These are phyloP conservation scores for Phanerochaete sordida DNA, from an alignment of 768 basidiomycete genomes.

Conservation along the genomic window DNA sequence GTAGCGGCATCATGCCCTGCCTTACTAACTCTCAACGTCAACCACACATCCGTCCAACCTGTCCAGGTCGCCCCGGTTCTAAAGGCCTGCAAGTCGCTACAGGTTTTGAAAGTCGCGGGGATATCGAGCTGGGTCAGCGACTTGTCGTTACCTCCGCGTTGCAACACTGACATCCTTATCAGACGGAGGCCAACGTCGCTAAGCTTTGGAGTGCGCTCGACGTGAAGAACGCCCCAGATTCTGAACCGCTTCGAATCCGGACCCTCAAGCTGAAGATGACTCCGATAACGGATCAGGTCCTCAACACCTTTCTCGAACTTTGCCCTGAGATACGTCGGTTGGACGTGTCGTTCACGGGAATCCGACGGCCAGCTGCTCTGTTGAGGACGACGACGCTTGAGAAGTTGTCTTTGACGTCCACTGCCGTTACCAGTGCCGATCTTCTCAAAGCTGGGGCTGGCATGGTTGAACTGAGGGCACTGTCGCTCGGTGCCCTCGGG, in stretches of 20 bases:
- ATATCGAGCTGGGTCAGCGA: constrained; percentile 54
- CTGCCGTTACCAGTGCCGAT: constrained; percentile 37
- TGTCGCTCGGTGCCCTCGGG: constrained; percentile 60
- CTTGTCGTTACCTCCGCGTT: not conserved
- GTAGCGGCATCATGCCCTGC: constrained; percentile 38
- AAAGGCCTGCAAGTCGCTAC: constrained; percentile 35
- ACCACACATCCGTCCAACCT: constrained; percentile 55
- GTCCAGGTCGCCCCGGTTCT: constrained; percentile 43
- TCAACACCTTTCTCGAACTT: constrained; percentile 37
- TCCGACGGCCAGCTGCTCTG: constrained; percentile 35
- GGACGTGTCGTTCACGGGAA: constrained; percentile 62
- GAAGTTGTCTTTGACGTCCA: constrained; percentile 65
- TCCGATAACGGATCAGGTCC: constrained; percentile 44
- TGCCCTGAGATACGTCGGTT: constrained; percentile 51
- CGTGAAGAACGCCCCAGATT: not conserved
- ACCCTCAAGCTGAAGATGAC: constrained; percentile 60
- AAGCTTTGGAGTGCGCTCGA: constrained; percentile 35
- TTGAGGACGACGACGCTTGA: constrained; percentile 33
- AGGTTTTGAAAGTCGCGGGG: constrained; percentile 61
- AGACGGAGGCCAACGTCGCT: constrained; percentile 57
- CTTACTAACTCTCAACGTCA: constrained; percentile 52
- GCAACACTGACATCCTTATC: not conserved
- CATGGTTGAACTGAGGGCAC: constrained; percentile 40
- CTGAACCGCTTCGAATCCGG: constrained; percentile 30
- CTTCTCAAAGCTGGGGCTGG: constrained; percentile 36